Evolutionary conservation across 1,284 basidiomycete genomes (phyloP), one percentile per base, ranked within the genome.

Genomic region (Ustilago esculenta): DNA sequence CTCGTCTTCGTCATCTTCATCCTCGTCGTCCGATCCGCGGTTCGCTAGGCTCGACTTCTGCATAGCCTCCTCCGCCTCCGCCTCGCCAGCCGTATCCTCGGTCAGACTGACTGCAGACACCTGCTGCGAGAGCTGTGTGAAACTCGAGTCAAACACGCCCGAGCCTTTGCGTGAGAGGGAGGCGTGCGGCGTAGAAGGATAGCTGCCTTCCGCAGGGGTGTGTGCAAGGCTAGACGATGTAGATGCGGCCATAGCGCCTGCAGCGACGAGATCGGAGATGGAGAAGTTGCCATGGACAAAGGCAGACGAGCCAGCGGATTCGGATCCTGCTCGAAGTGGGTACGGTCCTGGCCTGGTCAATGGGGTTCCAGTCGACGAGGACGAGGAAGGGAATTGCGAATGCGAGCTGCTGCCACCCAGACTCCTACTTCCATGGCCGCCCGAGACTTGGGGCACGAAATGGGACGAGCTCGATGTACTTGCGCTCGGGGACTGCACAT

Each of bases 221-320:
- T 64, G 56, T 11, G 50, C 40, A 1, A 73, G 33, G 18, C 49
- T 57, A 24, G 20, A 25, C 3, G 57, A 50, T 2, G 55, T 45
- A 4, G 61, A 60, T 1, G 50, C 44, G 3, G 57, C 70, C 64
- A 63, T 69, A 3, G 67, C 66, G 8, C 73, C 75, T 3, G 73
- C 75, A 30, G 73, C 70, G 11, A 79, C 79, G 5, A 80, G 65
- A 44, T 79, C 77, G 1, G 79, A 72, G 52, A 80, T 80, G 18
- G 74, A 76, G 29, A 80, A 80, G 33, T 32, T 52, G 17, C 64
- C 69, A 45, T 67, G 59, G 4, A 67, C 49, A 23, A 72, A 68
- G 0, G 69, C 69, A 1, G 53, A 52, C 12, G 61, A 60, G 35
- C 43, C 40, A 8, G 33, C 39, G 10, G 42, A 50, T 20, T 58